Percentiles rank a stretch among this genome's conserved stretches.
These are phyloP conservation scores for Periconia macrospinosa DNA, from an alignment of 2,329 filamentous ascomycete species.

Conservation along the genomic window DNA sequence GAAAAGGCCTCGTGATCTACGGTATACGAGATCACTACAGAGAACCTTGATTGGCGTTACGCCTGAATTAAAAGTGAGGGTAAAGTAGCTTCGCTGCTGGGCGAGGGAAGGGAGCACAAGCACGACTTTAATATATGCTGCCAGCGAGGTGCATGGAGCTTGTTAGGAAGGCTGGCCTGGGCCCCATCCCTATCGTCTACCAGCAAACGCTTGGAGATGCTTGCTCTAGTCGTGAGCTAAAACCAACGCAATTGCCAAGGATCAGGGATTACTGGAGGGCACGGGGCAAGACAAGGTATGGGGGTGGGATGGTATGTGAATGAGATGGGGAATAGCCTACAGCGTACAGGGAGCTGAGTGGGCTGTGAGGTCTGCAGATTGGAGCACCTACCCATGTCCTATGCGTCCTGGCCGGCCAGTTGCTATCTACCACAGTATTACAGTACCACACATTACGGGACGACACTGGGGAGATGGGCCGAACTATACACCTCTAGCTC, in stretches of 20 bases:
- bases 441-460: background rate
- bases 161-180: slow-evolving; percentile 1
- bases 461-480: background rate
- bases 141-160: background rate
- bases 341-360: background rate
- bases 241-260: slow-evolving; percentile 12
- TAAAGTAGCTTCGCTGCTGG: slow-evolving; percentile 17
- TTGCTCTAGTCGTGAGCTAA: slow-evolving; percentile 8
- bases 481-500: background rate
- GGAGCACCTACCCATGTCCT: background rate
- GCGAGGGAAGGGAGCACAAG: slow-evolving; percentile 18
- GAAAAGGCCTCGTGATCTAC: slow-evolving; percentile 2
- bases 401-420: background rate
- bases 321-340: background rate
- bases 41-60: slow-evolving; percentile 9
- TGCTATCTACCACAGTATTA: background rate
- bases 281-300: background rate
- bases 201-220: slow-evolving; percentile 18
- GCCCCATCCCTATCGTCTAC: slow-evolving; percentile 8
- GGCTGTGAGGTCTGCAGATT: background rate
- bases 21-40: slow-evolving; percentile 4
- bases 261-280: background rate
- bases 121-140: slow-evolving; percentile 26
- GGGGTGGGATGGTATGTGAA: background rate
- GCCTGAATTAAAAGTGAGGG: slow-evolving; percentile 19